phyloP scores from a whole-genome alignment of 2,329 filamentous ascomycete genomes.

The Nectriaceae sp. region DNA sequence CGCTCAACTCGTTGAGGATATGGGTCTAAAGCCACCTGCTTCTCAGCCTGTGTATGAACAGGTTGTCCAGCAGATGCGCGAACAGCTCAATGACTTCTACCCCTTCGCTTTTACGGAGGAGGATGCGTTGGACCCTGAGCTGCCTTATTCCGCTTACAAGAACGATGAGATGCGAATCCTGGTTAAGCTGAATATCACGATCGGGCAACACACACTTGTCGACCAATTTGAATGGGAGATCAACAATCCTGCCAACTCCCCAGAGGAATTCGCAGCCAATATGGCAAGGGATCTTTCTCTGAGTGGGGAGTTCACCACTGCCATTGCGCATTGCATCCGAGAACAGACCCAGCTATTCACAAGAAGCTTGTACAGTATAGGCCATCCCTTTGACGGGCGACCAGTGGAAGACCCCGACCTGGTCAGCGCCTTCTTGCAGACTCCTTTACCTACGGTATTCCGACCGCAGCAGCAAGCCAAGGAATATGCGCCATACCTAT shows the following conservation, averaged over 20 bases:
- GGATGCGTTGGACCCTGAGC: conserved; percentile 83
- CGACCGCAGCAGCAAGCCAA: conserved; percentile 90
- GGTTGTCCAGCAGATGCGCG: conserved; percentile 70
- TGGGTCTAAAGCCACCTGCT: conserved; percentile 75
- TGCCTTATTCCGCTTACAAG: conserved; percentile 93
- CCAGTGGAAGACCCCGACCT: conserved; percentile 92
- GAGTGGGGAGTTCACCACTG: conserved; percentile 93
- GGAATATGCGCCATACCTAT: conserved; percentile 90
- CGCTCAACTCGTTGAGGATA: conserved; percentile 86
- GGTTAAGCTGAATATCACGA: conserved; percentile 96
- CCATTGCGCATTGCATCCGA: conserved; percentile 95
- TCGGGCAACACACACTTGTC: conserved; percentile 88
- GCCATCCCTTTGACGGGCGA: conserved; percentile 92
- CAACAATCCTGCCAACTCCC: conserved; percentile 90
- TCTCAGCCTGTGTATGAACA: conserved; percentile 64
- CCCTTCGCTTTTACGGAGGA: conserved; percentile 90
- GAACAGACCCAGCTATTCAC: conserved; percentile 96
- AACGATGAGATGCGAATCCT: conserved; percentile 98
- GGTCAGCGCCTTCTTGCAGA: conserved; percentile 79
- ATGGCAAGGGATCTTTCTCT: conserved; percentile 91
- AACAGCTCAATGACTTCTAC: conserved; percentile 91
- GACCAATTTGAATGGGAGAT: conserved; percentile 99
- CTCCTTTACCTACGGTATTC: conserved; percentile 81
- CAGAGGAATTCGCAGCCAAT: conserved; percentile 87
- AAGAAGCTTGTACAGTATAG: conserved; percentile 87